Percentiles rank a stretch among this genome's conserved stretches.
phyloP scores from a whole-genome alignment of 148 eudicot genomes.

The Selenicereus undatus region DNA sequence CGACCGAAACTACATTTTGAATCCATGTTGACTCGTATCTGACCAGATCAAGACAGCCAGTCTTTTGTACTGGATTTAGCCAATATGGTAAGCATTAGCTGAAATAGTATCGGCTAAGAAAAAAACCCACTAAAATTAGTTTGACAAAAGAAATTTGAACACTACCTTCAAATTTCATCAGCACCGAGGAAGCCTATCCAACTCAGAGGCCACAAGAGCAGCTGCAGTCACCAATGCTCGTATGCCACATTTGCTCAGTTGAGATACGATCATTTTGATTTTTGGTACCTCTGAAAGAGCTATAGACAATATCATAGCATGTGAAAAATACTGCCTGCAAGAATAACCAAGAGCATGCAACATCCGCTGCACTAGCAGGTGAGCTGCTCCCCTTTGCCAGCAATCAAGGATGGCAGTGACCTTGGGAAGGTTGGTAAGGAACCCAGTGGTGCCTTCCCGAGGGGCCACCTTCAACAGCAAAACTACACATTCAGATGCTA shows the following conservation, averaged over 20 bases:
- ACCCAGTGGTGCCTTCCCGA: conserved; percentile 78
- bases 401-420: conserved; percentile 46
- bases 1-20: too few species aligned
- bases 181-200: conserved; percentile 70
- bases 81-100: not conserved
- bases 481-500: conserved; percentile 83
- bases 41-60: too few species aligned
- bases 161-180: conserved; percentile 21
- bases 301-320: conserved; percentile 71
- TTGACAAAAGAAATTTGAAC: not conserved
- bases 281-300: conserved; percentile 52
- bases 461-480: conserved; percentile 65
- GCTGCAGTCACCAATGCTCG: conserved; percentile 50
- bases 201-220: conserved; percentile 49
- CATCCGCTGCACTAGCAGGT: conserved; percentile 48
- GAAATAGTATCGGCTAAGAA: not conserved
- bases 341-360: conserved; percentile 79
- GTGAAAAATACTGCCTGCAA: conserved; percentile 63
- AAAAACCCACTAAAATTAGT: not conserved
- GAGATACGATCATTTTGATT: conserved; percentile 44
- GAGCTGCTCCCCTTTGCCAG: conserved; percentile 33
- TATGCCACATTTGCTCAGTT: conserved; percentile 42
- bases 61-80: too few species aligned
- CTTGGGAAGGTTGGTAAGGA: conserved; percentile 67
- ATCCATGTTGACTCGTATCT: too few species aligned